Percentiles rank a stretch among this genome's conserved stretches.
These are phyloP conservation scores for Rhizopogon vesiculosus DNA, from an alignment of 768 basidiomycete species.

Conservation along the genomic window DNA sequence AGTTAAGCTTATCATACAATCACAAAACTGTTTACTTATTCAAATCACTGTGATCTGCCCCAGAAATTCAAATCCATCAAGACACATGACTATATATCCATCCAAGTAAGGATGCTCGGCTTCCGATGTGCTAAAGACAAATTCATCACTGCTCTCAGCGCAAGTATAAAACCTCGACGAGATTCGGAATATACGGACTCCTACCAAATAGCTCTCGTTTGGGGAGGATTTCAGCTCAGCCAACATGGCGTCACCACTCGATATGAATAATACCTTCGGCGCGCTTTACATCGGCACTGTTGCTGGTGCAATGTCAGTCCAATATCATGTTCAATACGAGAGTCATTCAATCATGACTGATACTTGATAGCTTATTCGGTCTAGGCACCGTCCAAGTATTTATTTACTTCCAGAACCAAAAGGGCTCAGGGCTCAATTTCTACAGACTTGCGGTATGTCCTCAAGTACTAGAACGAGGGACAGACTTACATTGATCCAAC, in stretches of 20 bases:
- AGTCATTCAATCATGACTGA: not conserved
- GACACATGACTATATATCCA: too few species aligned
- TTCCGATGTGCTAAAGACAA: too few species aligned
- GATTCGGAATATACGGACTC: too few species aligned
- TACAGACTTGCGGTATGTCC: constrained; percentile 33
- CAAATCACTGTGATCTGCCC: too few species aligned
- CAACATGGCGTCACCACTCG: constrained; percentile 20
- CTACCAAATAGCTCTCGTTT: not conserved
- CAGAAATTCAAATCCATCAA: too few species aligned
- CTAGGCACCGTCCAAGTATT: constrained; percentile 52
- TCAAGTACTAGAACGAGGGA: not conserved
- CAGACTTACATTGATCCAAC: not conserved
- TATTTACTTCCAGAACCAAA: constrained; percentile 40
- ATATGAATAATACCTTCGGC: constrained; percentile 43
- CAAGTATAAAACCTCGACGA: too few species aligned
- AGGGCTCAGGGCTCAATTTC: constrained; percentile 27
- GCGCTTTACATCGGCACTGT: constrained; percentile 51
- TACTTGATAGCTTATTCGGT: constrained; percentile 44
- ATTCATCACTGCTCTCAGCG: too few species aligned
- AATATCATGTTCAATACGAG: not conserved
- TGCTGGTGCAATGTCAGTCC: constrained; percentile 47
- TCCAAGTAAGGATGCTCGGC: too few species aligned
- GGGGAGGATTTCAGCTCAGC: not conserved
- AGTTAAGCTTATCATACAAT: too few species aligned
- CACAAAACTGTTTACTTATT: too few species aligned